Evolutionary conservation across 371 early-diverging fungal species (phyloP).

Genomic region (Smittium culicis): DNA sequence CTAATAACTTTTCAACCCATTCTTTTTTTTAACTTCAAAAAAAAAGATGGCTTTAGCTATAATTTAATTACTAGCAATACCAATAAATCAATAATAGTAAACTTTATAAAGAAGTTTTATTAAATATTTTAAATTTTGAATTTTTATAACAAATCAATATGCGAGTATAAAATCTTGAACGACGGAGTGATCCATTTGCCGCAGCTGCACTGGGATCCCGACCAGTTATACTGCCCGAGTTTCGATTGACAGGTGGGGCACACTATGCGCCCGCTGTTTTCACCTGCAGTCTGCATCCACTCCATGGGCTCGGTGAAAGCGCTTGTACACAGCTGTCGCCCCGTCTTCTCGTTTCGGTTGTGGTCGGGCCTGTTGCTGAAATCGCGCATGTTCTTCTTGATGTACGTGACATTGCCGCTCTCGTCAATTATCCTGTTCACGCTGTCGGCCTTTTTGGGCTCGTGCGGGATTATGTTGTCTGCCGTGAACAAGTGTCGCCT

Average conservation of each 20-base stretch:
- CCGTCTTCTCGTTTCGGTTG: not conserved
- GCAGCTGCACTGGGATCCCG: conserved; percentile 30
- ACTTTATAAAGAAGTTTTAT: no score
- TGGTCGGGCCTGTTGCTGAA: not conserved
- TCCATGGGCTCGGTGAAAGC: conserved; percentile 76
- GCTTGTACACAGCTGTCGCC: conserved; percentile 39
- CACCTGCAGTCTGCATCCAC: conserved; percentile 54
- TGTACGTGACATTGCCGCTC: not conserved
- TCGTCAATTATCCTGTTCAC: not conserved
- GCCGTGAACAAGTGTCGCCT: not conserved
- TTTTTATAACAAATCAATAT: conserved; percentile 4
- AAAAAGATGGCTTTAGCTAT: no score
- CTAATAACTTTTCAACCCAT: no score
- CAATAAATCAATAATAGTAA: no score
- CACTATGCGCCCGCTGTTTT: conserved; percentile 54
- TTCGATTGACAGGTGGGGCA: conserved; percentile 76
- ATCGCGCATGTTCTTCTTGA: not conserved
- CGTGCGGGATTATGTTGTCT: not conserved
- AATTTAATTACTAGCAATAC: no score
- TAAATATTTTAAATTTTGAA: no score
- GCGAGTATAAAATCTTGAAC: not conserved
- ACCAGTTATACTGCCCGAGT: conserved; percentile 71
- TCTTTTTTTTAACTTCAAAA: no score
- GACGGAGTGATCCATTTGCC: conserved; percentile 9
- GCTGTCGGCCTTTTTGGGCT: not conserved